A percentile compares a stretch with the other conserved stretches of the same genome.
Evolutionary conservation across 768 basidiomycete species (phyloP).

Genomic region (Rhizopogon vinicolor): DNA sequence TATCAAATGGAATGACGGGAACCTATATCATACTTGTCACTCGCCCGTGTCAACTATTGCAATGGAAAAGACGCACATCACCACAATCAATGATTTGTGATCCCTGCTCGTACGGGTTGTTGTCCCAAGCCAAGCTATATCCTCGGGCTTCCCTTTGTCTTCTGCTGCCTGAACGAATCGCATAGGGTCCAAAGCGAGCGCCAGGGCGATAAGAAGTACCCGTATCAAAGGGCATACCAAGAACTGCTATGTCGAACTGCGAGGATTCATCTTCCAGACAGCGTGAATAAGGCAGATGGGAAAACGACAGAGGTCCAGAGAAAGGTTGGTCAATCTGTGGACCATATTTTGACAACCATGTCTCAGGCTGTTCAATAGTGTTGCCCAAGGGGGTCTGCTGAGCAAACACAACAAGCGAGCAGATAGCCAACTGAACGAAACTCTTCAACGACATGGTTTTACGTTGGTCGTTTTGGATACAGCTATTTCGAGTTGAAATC

Average conservation of each 20-base stretch:
- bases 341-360: conserved; percentile 76
- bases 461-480: background rate
- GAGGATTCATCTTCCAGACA: conserved; percentile 58
- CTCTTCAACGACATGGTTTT: background rate
- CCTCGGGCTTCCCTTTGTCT: conserved; percentile 56
- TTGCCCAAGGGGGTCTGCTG: conserved; percentile 7
- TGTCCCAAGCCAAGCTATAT: conserved; percentile 70
- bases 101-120: conserved; percentile 57
- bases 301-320: conserved; percentile 79
- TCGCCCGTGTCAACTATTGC: background rate
- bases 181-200: conserved; percentile 85
- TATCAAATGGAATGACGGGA: conserved; percentile 77
- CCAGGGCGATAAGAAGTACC: conserved; percentile 52
- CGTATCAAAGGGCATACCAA: conserved; percentile 82
- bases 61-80: conserved; percentile 43
- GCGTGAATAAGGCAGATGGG: conserved; percentile 69
- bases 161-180: conserved; percentile 76
- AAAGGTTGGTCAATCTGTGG: conserved; percentile 67
- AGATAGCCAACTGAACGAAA: background rate
- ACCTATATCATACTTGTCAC: conserved; percentile 37
- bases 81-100: conserved; percentile 76
- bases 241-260: conserved; percentile 69
- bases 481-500: background rate
- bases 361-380: conserved; percentile 20
- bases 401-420: background rate